Base-by-base conservation (phyloP, 805 yeast genomes). In the Torulaspora maleeae region DNA sequence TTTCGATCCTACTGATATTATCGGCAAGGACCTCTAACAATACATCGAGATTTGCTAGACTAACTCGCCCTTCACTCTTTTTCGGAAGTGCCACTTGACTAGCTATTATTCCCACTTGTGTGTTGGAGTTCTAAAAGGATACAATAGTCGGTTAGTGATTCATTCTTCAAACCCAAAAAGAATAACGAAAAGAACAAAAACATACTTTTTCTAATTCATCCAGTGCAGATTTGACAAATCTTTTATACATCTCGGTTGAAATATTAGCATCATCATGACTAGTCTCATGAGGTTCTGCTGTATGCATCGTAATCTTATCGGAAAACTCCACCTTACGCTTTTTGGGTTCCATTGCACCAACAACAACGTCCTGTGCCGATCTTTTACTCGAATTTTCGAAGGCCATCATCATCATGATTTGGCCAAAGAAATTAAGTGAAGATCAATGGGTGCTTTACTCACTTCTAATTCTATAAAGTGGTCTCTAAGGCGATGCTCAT, bases 1-100 rank as follows among this genome's bases (percentile, higher is more conserved):
- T 55, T 36, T 83, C 91, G 41, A 91, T 73, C 55, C 79, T 77
- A 36, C 86, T 75, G 16, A 87, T 73, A 58, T 86, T 85, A 36
- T 79, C 70, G 15, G 82, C 75, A 29, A 90, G 69, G 7, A 75
- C 72, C 33, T 71, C 74, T 45, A 90, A 70, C 6, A 86, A 72
- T 13, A 77, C 70, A 24, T 66, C 64, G 43, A 87, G 71, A 53
- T 82, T 80, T 10, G 70, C 59, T 7, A 71, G 59, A 3, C 81
- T 69, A 25, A 86, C 69, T 17, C 82, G 69, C 24, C 83, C 87
- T 1, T 73, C 63, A 51, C 77, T 76, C 9, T 71, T 59, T 2
- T 63, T 52, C 8, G 87, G 83, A 15, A 79, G 63, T 4, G 71
- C 65, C 25, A 87, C 68, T 58, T 83, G 83, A 27, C 77, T 68